Base-by-base conservation (phyloP, 1,284 basidiomycete species). In the Sporisorium sorghi region DNA sequence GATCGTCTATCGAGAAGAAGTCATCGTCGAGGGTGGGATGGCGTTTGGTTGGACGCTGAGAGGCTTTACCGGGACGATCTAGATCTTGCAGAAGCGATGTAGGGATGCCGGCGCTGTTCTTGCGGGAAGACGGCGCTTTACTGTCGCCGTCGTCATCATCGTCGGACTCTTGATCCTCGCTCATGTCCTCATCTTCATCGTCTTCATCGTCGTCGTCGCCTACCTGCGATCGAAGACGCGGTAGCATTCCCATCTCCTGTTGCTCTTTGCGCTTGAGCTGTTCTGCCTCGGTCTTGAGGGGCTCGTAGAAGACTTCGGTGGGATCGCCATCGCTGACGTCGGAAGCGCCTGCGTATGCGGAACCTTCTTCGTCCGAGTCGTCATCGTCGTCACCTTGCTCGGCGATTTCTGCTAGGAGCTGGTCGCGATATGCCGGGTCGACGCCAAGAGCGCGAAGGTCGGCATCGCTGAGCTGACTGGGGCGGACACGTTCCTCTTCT, bases 1-100 rank as follows among this genome's bases (percentile, higher is more conserved):
- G 98, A 23, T 90, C 88, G 58, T 90, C 90, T 58, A 98, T 89
- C 59, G 92, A 90, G 86, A 99, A 99, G 87, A 99, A 98, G 26
- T 88, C 90, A 84, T 98, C 96, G 85, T 98, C 92, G n/a, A 98
- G 88, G 49, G 88, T 89, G 7, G 90, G 87, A 72, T 90, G 88
- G 19, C 76, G 69, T 47, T 71, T 70, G 51, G 63, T 3, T 9
- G 54, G 48, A 33, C 61, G 74, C 50, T 46, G 56, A 4, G 52
- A 35, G 9, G 47, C 32, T 40, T 60, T 55, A 28, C 63, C 78
- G 10, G 73, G 68, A 39, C 73, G 76, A 35, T 81, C 79, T 21
- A 81, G 69, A 30, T 63, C 60, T 54, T 75, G 69, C 30, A 81
- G 64, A 0, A 79, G 44, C n/a, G 62, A 87, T 86, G 64, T 88